phyloP scores from a whole-genome alignment of 805 yeast genomes.

The Saccharomycopsis oosterbeekiorum region DNA sequence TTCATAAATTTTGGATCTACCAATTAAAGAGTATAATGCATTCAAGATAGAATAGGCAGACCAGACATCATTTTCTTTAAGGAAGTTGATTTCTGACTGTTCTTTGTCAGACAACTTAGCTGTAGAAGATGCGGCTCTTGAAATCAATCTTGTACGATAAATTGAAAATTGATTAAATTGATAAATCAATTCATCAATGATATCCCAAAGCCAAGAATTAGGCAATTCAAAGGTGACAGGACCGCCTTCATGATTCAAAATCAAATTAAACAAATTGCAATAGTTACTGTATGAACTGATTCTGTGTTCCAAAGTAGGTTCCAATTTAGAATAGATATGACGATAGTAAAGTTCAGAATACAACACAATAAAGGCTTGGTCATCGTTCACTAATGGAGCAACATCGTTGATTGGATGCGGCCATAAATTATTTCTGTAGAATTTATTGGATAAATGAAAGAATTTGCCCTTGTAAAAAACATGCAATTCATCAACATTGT shows the following conservation, averaged over 20 bases:
- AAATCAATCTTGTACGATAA: constrained; percentile 30
- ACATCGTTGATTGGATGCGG: constrained; percentile 36
- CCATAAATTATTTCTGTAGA: constrained; percentile 34
- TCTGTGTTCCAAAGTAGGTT: constrained; percentile 36
- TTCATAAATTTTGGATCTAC: constrained; percentile 31
- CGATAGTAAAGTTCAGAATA: constrained; percentile 43
- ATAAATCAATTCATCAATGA: constrained; percentile 42
- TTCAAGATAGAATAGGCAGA: constrained; percentile 38
- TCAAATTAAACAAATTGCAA: constrained; percentile 36
- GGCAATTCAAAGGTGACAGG: constrained; percentile 39
- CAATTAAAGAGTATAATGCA: constrained; percentile 37
- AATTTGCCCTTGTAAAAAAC: constrained; percentile 36
- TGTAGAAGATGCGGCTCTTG: constrained; percentile 20
- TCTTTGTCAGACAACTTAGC: constrained; percentile 21
- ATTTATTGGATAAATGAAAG: constrained; percentile 36
- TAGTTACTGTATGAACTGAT: constrained; percentile 40
- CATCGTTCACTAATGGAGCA: constrained; percentile 34
- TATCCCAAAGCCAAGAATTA: constrained; percentile 42
- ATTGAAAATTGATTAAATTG: constrained; percentile 38
- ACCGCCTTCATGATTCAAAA: constrained; percentile 33
- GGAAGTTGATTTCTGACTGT: constrained; percentile 28
- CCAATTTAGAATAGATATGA: constrained; percentile 36
- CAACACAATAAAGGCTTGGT: constrained; percentile 35
- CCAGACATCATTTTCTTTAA: constrained; percentile 36
- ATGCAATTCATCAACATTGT: constrained; percentile 34